Evolutionary conservation across 441 rosid species (phyloP).

Genomic region (Erysimum pusillum): DNA sequence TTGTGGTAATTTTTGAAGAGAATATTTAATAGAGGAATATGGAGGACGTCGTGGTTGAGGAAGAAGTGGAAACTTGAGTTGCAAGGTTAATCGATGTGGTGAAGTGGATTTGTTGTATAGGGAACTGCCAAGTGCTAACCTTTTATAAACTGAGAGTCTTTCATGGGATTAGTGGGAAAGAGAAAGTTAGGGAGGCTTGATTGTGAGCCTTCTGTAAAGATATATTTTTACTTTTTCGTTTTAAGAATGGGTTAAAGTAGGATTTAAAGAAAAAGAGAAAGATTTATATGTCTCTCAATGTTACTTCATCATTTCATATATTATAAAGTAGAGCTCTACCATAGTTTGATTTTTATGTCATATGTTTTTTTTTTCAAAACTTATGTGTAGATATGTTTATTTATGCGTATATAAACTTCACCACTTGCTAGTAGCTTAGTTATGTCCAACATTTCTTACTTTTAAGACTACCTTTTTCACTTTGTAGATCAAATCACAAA

Average conservation of each 20-base stretch:
- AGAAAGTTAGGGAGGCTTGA: slow-evolving; percentile 30
- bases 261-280: slow-evolving; percentile 19
- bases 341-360: not conserved
- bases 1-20: slow-evolving; percentile 12
- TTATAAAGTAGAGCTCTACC: not conserved
- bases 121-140: slow-evolving; percentile 39
- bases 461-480: slow-evolving; percentile 8
- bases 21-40: slow-evolving; percentile 20
- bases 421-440: slow-evolving; percentile 6
- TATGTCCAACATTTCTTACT: slow-evolving; percentile 5
- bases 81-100: slow-evolving; percentile 29
- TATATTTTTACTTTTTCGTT: not conserved
- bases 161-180: slow-evolving; percentile 43
- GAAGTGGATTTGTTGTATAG: slow-evolving; percentile 40
- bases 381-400: not conserved
- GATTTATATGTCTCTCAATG: no score
- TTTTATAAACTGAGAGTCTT: slow-evolving; percentile 37
- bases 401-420: not conserved
- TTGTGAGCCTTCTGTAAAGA: slow-evolving; percentile 38
- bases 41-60: slow-evolving; percentile 40
- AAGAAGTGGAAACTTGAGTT: slow-evolving; percentile 43
- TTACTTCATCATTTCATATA: no score
- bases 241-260: slow-evolving; percentile 40
- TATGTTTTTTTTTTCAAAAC: not conserved
- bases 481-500: slow-evolving; percentile 33